Conservation (phyloP, 2,329 filamentous ascomycete species). For the Nemania sp. region DNA sequence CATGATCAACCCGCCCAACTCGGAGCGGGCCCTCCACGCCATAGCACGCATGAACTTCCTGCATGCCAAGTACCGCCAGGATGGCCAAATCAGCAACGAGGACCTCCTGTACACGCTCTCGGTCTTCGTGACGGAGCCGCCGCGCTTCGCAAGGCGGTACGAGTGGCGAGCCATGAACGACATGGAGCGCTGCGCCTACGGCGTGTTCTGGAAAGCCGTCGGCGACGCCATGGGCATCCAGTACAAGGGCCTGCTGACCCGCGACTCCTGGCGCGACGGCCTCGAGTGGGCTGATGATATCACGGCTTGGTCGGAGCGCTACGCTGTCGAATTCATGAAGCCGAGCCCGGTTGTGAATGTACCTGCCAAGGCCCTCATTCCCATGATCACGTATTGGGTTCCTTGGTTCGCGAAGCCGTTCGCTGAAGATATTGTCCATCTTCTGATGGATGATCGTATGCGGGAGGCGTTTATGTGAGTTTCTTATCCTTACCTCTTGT, state of each 20-base stretch:
- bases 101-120: constrained; percentile 47
- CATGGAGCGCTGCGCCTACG: constrained; percentile 69
- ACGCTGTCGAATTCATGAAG: constrained; percentile 64
- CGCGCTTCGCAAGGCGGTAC: constrained; percentile 63
- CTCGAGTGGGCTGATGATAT: constrained; percentile 57
- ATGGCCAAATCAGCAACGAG: constrained; percentile 43
- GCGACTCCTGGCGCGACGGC: constrained; percentile 49
- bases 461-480: constrained; percentile 66
- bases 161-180: constrained; percentile 72
- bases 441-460: constrained; percentile 66
- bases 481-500: no score
- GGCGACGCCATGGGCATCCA: constrained; percentile 71
- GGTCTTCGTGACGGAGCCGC: constrained; percentile 68
- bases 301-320: constrained; percentile 52
- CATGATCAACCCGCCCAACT: constrained; percentile 42
- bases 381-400: constrained; percentile 61
- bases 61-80: constrained; percentile 40
- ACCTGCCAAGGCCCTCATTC: constrained; percentile 61
- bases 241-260: constrained; percentile 46
- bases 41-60: constrained; percentile 46
- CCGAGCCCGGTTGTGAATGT: constrained; percentile 52
- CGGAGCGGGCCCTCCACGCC: constrained; percentile 40
- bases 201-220: constrained; percentile 70
- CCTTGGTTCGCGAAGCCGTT: constrained; percentile 51
- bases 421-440: constrained; percentile 55